A percentile compares a stretch with the other conserved stretches of the same genome.
These are phyloP conservation scores for Physcomitrellopsis africana DNA, from an alignment of 225 moss, liverwort and hornwort species.

Conservation along the genomic window DNA sequence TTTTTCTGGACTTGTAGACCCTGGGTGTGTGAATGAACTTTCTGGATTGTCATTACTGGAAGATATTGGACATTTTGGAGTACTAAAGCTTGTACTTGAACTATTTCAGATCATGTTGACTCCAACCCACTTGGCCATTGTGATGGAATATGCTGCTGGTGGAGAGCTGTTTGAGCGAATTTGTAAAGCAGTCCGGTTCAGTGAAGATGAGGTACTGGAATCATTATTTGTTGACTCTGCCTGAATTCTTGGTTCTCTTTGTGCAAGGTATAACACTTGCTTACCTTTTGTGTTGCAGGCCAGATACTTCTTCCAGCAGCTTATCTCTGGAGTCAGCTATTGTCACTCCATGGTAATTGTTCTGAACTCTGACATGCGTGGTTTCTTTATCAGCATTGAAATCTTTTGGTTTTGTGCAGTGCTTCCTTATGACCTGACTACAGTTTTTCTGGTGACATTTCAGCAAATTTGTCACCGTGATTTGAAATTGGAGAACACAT, in stretches of 20 bases:
- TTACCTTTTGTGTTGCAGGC: constrained; percentile 27
- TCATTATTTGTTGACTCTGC: background rate
- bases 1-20: no score
- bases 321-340: constrained; percentile 71
- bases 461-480: constrained; percentile 97
- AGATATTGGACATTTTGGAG: background rate
- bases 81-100: background rate
- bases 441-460: background rate
- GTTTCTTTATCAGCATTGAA: no score
- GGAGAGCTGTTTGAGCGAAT: constrained; percentile 75
- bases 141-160: constrained; percentile 77
- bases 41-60: background rate
- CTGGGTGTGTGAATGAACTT: background rate
- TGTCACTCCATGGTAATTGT: constrained; percentile 59
- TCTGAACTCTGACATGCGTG: no score
- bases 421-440: no score
- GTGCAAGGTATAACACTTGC: background rate
- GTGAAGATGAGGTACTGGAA: constrained; percentile 48
- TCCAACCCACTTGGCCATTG: constrained; percentile 67
- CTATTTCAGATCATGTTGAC: constrained; percentile 55
- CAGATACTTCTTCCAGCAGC: constrained; percentile 74
- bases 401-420: no score
- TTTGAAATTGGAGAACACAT: constrained; percentile 91
- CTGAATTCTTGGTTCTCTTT: no score
- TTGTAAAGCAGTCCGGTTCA: constrained; percentile 71